These are phyloP conservation scores for Podospora pseudocomata DNA, from an alignment of 495 filamentous ascomycete genomes.

Conservation along the genomic window DNA sequence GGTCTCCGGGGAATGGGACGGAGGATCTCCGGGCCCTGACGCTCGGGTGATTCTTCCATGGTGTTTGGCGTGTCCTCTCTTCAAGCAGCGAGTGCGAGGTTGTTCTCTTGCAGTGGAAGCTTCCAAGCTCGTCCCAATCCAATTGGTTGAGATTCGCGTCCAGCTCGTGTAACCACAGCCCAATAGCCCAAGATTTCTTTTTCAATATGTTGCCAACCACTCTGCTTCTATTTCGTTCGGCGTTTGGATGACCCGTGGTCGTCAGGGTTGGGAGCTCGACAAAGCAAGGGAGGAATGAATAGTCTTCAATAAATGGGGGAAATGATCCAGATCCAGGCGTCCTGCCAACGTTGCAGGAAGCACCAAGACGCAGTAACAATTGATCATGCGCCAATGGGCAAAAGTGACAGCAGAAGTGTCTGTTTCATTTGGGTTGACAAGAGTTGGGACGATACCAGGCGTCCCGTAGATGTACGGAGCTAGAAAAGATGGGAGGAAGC, in stretches of 20 bases:
- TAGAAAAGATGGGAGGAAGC: neutral
- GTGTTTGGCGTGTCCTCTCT: neutral
- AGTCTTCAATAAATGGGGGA: neutral
- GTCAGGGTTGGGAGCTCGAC: neutral
- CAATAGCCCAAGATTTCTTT: neutral
- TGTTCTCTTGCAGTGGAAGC: neutral
- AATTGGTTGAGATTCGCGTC: neutral
- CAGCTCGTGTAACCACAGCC: neutral
- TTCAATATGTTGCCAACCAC: neutral
- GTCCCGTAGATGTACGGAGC: neutral
- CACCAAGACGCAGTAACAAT: neutral
- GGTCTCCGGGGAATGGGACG: slow-evolving; percentile 65
- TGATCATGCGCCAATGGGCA: neutral
- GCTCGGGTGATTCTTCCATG: slow-evolving; percentile 1
- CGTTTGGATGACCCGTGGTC: neutral
- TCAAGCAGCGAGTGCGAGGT: neutral
- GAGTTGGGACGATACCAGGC: neutral
- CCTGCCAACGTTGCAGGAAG: neutral
- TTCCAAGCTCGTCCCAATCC: neutral
- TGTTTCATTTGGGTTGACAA: neutral
- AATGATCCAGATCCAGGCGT: neutral
- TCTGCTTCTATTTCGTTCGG: neutral
- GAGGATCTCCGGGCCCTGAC: slow-evolving; percentile 31
- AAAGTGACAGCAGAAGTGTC: neutral
- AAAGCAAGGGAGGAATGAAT: neutral